Percentiles rank a stretch among this genome's conserved stretches.
Conservation (phyloP, 2,329 filamentous ascomycete genomes). For the Colletotrichum sansevieriae region DNA sequence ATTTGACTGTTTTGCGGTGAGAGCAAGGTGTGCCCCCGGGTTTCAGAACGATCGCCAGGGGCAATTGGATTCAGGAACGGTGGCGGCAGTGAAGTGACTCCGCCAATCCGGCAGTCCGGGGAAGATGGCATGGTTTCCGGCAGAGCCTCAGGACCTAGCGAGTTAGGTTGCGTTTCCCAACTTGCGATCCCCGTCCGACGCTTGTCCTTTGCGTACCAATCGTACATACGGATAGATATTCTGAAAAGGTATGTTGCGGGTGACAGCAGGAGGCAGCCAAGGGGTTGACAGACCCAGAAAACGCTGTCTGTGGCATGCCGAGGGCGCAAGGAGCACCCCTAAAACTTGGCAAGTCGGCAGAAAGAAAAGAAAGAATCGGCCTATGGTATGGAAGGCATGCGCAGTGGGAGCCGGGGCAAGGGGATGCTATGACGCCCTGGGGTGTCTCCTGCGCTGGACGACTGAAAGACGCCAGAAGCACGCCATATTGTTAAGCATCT, state of each 20-base stretch:
- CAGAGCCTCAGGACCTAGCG: constrained; percentile 34
- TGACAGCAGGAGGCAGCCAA: neutral
- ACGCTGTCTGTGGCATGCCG: too few species aligned
- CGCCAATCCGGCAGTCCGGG: constrained; percentile 33
- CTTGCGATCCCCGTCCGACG: neutral
- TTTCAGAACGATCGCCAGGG: constrained; percentile 37
- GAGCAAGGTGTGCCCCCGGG: constrained; percentile 18
- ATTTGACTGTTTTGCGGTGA: constrained; percentile 14
- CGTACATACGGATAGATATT: too few species aligned
- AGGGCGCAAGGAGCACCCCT: neutral
- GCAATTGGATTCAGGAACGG: constrained; percentile 23
- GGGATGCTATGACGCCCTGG: neutral
- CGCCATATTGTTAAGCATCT: constrained; percentile 14
- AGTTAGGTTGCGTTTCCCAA: neutral
- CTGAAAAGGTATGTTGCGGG: neutral
- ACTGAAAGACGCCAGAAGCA: constrained; percentile 25
- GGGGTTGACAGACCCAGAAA: neutral
- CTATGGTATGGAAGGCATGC: neutral
- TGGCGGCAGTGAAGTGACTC: constrained; percentile 19
- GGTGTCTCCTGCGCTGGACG: neutral
- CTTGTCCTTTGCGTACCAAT: neutral
- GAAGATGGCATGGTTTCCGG: constrained; percentile 33
- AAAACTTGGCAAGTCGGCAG: neutral
- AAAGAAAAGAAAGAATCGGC: neutral
- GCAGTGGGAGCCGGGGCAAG: neutral